Percentiles rank a stretch among this genome's conserved stretches.
Conservation (phyloP, 73 alveolate species). For the Paramecium primaurelia region DNA sequence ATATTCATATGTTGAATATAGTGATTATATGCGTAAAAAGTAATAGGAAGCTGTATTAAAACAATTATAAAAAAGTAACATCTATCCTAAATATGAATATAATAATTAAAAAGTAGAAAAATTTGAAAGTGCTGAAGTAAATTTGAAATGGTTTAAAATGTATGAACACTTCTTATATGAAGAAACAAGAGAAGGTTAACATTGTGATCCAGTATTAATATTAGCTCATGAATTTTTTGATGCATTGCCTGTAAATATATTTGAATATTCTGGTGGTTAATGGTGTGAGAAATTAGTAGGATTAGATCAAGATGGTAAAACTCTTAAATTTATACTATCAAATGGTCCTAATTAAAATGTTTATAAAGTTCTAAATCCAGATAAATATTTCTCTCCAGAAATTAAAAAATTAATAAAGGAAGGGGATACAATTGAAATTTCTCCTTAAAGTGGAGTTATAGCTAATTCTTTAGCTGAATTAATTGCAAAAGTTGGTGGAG, state of each 20-base stretch:
- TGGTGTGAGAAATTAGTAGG: slow-evolving; percentile 78
- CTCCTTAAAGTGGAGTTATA: slow-evolving; percentile 67
- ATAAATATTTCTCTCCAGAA: slow-evolving; percentile 72
- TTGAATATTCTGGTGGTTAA: slow-evolving; percentile 49
- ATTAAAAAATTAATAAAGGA: slow-evolving; percentile 55
- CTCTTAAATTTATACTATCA: slow-evolving; percentile 54
- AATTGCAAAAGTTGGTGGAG: slow-evolving; percentile 66
- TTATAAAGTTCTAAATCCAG: slow-evolving; percentile 75
- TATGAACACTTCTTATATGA: slow-evolving; percentile 52
- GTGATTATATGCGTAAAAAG: slow-evolving; percentile 64
- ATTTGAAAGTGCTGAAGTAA: slow-evolving; percentile 32
- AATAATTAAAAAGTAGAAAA: slow-evolving; percentile 58
- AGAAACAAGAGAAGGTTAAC: slow-evolving; percentile 13
- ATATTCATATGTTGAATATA: slow-evolving; percentile 65
- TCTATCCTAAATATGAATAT: slow-evolving; percentile 36
- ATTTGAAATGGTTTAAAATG: slow-evolving; percentile 55
- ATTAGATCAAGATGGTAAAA: slow-evolving; percentile 41
- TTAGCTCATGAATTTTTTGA: slow-evolving; percentile 92
- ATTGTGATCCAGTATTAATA: slow-evolving; percentile 68
- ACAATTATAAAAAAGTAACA: slow-evolving; percentile 45
- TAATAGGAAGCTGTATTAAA: slow-evolving; percentile 66
- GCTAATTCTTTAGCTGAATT: slow-evolving; percentile 66
- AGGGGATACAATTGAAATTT: slow-evolving; percentile 81
- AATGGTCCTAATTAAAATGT: slow-evolving; percentile 71
- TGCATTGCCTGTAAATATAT: slow-evolving; percentile 85